Evolutionary conservation across 805 yeast species (phyloP).

Genomic region (Metschnikowia reukaufii): DNA sequence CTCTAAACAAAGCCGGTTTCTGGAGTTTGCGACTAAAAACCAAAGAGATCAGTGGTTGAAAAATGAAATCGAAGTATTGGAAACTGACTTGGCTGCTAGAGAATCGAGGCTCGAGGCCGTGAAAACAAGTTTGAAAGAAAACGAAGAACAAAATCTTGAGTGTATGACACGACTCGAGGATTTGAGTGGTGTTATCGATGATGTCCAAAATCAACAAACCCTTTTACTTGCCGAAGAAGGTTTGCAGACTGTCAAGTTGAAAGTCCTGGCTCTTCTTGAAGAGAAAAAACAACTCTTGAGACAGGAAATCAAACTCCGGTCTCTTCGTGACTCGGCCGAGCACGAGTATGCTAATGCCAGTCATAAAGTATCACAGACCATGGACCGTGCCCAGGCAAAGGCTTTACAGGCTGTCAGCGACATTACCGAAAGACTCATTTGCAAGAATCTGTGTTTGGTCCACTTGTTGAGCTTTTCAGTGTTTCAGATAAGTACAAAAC

Average conservation of each 20-base stretch:
- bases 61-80: constrained; percentile 45
- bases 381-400: constrained; percentile 66
- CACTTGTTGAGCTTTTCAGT: constrained; percentile 77
- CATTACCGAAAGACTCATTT: constrained; percentile 60
- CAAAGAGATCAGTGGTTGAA: constrained; percentile 72
- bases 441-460: constrained; percentile 65
- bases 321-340: constrained; percentile 53
- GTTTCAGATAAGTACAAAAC: constrained; percentile 80
- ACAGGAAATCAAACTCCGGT: constrained; percentile 63
- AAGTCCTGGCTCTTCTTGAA: constrained; percentile 53
- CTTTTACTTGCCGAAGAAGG: constrained; percentile 26
- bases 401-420: constrained; percentile 71
- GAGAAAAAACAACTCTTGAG: constrained; percentile 76
- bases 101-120: constrained; percentile 1
- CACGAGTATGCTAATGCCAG: constrained; percentile 59
- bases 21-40: constrained; percentile 51
- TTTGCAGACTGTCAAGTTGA: constrained; percentile 41
- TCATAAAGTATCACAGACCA: constrained; percentile 63
- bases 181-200: constrained; percentile 1
- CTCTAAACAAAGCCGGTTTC: constrained; percentile 68
- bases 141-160: constrained; percentile 28
- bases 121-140: constrained; percentile 10
- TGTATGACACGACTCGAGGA: constrained; percentile 11
- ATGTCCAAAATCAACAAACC: background rate
- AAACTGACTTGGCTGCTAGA: constrained; percentile 19